Conservation (phyloP, 2,329 filamentous ascomycete genomes). For the Exophiala alcalophila region DNA sequence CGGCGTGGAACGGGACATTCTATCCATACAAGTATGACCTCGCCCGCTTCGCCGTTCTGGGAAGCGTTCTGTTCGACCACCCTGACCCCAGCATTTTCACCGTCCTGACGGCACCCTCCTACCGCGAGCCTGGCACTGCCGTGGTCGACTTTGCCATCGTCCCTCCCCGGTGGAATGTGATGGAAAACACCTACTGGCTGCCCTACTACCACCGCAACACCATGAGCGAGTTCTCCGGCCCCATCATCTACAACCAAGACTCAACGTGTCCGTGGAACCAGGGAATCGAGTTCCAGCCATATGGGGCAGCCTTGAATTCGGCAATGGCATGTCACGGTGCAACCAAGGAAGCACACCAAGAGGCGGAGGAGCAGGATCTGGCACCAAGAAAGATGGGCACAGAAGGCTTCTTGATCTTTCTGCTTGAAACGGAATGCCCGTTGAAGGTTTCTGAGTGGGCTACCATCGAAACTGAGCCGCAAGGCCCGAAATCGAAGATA, state of each 20-base stretch:
- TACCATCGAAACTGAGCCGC: too few relatives aligned
- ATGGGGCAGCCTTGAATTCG: conserved; percentile 1
- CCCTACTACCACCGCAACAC: conserved; percentile 46
- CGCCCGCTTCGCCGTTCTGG: conserved; percentile 42
- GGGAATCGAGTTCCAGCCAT: conserved; percentile 10
- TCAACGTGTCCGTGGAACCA: conserved; percentile 6
- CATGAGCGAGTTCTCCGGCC: conserved; percentile 34
- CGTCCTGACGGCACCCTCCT: conserved; percentile 41
- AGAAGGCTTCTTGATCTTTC: conserved; percentile 19
- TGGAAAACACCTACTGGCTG: conserved; percentile 40
- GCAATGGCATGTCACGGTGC: conserved; percentile 16
- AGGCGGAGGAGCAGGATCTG: conserved; percentile 6
- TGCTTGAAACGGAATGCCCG: conserved; percentile 25
- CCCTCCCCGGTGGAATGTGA: conserved; percentile 41
- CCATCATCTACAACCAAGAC: conserved; percentile 23
- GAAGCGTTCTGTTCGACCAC: conserved; percentile 41
- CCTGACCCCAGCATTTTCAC: conserved; percentile 43
- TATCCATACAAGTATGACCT: conserved; percentile 44
- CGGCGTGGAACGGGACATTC: conserved; percentile 70
- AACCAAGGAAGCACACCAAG: conserved; percentile 4
- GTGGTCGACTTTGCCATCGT: conserved; percentile 42
- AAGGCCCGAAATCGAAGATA: too few relatives aligned
- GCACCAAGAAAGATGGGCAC: conserved; percentile 13
- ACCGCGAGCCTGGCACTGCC: conserved; percentile 29
- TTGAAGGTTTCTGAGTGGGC: conserved; percentile 22